A percentile compares a stretch with the other conserved stretches of the same genome.
These are phyloP conservation scores for Suhomyces chickasaworum DNA, from an alignment of 1,139 yeast species.

Conservation along the genomic window DNA sequence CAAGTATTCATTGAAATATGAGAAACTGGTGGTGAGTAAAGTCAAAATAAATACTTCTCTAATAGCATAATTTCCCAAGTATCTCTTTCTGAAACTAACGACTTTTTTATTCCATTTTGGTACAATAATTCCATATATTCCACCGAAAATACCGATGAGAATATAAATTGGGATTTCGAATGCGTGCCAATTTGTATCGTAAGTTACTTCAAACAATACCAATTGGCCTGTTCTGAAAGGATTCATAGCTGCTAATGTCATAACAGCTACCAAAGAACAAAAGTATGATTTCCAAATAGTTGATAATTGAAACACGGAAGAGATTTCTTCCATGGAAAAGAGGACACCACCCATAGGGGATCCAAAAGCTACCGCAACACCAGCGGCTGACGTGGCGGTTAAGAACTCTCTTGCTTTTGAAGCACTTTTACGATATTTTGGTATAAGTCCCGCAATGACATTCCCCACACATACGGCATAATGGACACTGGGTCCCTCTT, in stretches of 20 bases:
- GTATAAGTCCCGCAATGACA: slow-evolving; percentile 57
- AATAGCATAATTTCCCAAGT: slow-evolving; percentile 57
- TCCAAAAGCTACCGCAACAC: slow-evolving; percentile 75
- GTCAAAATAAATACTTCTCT: slow-evolving; percentile 74
- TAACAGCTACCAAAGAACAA: slow-evolving; percentile 86
- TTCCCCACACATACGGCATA: slow-evolving; percentile 84
- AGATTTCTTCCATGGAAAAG: slow-evolving; percentile 73
- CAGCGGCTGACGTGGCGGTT: slow-evolving; percentile 67
- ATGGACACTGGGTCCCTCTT: slow-evolving; percentile 86
- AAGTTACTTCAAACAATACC: slow-evolving; percentile 85
- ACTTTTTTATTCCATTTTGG: slow-evolving; percentile 76
- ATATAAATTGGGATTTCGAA: slow-evolving; percentile 83
- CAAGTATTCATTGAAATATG: slow-evolving; percentile 82
- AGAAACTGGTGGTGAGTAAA: slow-evolving; percentile 68
- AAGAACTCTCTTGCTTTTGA: slow-evolving; percentile 57
- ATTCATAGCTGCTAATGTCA: slow-evolving; percentile 71
- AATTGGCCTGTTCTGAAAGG: slow-evolving; percentile 95
- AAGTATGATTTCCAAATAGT: slow-evolving; percentile 92
- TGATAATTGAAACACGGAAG: slow-evolving; percentile 68
- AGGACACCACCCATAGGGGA: slow-evolving; percentile 75
- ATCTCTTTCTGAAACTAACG: slow-evolving; percentile 76
- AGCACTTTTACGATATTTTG: slow-evolving; percentile 46
- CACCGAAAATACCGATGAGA: slow-evolving; percentile 85
- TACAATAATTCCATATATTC: slow-evolving; percentile 83
- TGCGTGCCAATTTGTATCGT: slow-evolving; percentile 83